Evolutionary conservation across 192 early-diverging fungal genomes (phyloP).

Genomic region (Podochytrium sp.): DNA sequence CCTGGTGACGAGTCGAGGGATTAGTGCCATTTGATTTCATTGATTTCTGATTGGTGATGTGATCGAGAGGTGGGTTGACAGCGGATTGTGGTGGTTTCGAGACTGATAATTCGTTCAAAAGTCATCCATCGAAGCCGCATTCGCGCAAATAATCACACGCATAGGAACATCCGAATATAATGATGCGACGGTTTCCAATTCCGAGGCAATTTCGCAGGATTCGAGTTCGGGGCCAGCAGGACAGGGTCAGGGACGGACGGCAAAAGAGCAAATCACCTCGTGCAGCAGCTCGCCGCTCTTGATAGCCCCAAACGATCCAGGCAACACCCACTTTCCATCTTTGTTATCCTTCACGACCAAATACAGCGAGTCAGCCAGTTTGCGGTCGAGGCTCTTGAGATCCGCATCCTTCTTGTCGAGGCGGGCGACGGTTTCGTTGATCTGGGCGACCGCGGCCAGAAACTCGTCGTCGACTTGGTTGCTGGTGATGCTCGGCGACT

Average conservation of each 20-base stretch:
- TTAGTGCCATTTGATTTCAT: too few relatives aligned
- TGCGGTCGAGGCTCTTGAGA: constrained; percentile 74
- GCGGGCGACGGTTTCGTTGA: constrained; percentile 50
- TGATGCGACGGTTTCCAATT: too few relatives aligned
- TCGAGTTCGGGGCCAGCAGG: neutral
- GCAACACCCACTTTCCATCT: constrained; percentile 61
- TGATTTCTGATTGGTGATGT: too few relatives aligned
- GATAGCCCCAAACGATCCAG: constrained; percentile 58
- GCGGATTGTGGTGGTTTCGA: too few relatives aligned
- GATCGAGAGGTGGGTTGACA: too few relatives aligned
- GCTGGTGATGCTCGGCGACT: neutral
- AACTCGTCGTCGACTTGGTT: constrained; percentile 47
- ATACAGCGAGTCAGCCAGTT: constrained; percentile 77
- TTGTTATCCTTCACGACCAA: constrained; percentile 69
- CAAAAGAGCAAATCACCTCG: constrained; percentile 67
- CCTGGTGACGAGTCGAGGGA: too few relatives aligned
- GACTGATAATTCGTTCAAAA: too few relatives aligned
- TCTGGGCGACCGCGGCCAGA: constrained; percentile 31
- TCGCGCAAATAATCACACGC: too few relatives aligned
- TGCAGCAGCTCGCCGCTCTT: constrained; percentile 70
- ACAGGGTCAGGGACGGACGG: too few relatives aligned
- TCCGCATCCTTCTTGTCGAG: constrained; percentile 75
- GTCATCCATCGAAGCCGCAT: too few relatives aligned
- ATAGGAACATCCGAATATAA: too few relatives aligned
- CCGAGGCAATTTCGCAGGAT: neutral